Evolutionary conservation across 306 rosid genomes (phyloP), one percentile per base, ranked within the genome.

Genomic region (Notholithocarpus densiflorus): DNA sequence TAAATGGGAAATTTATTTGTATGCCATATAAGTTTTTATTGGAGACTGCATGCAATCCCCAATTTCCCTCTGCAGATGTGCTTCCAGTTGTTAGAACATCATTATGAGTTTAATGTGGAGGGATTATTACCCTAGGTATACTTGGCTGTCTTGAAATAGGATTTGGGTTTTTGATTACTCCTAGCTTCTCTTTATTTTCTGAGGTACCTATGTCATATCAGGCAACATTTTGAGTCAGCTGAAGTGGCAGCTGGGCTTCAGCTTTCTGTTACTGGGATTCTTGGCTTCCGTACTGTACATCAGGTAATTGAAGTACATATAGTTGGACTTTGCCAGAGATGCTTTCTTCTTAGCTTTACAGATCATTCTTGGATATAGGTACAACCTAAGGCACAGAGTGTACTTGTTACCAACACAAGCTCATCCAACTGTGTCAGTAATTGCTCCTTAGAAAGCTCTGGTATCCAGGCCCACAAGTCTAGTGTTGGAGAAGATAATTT

Each of bases 361-460:
- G 61, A 75, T 80, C 14, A 71, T 75, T 83, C 68, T 82, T 71
- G 71, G 73, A 62, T 72, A 79, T 40, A 94, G 98, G 90, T 80
- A 23, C 97, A 94, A 79, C 97, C 98, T 71, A 94, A 94, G 90
- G 97, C 97, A 23, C 98, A 94, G 70, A 89, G 88, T 93, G 91
- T 94, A 48, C 98, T 94, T 81, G 87, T 91, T 80, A 87, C 92
- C 0, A 80, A 84, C 87, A 82, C 88, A 80, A 80, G 79, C 81
- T 81, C 85, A 18, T 83, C 86, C 29, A 83, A 72, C 68, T 23
- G 27, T 71, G 81, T 24, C 43, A 85, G 70, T 40, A 76, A 66
- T 68, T 70, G 77, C 83, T 29, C 69, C 82, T 62, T 66, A 51
- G 81, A 40, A 55, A 80, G 84, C 68, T 56, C 78, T 81, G 82